phyloP scores from a whole-genome alignment of 1,139 yeast genomes.

The Scheffersomyces segobiensis region DNA sequence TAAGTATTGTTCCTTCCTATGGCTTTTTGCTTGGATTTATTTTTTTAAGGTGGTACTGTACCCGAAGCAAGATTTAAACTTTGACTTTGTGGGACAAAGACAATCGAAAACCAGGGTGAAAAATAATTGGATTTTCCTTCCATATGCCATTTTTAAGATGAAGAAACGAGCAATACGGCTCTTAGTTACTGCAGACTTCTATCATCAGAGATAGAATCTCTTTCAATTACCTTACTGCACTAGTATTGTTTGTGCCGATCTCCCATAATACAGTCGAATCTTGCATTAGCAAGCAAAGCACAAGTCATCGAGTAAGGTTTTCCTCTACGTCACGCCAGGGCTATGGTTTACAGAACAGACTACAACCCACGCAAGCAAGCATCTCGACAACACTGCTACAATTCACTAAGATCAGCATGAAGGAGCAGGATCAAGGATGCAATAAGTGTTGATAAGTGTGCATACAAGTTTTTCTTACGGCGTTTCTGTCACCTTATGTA shows the following conservation, averaged over 20 bases:
- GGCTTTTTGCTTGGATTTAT: not conserved
- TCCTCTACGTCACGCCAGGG: not conserved
- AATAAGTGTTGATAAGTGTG: not conserved
- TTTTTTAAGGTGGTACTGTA: not conserved
- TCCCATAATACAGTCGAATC: not conserved
- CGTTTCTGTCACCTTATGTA: not conserved
- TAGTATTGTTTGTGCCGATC: not conserved
- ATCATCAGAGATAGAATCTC: not conserved
- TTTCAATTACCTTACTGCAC: not conserved
- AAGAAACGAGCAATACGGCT: not conserved
- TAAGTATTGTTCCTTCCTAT: not conserved
- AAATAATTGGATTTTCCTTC: not conserved
- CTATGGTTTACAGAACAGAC: not conserved
- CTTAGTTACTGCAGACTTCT: not conserved
- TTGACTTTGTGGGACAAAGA: not conserved
- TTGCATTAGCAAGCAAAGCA: not conserved
- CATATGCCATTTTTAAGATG: not conserved
- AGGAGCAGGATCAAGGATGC: not conserved
- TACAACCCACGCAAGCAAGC: not conserved
- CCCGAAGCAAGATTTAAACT: not conserved
- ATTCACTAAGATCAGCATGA: not conserved
- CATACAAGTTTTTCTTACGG: not conserved
- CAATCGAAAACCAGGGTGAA: not conserved
- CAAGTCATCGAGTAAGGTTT: not conserved
- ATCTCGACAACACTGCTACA: not conserved